Evolutionary conservation across 352 stramenopile species (phyloP), one percentile per base, ranked within the genome.

Genomic region (Thraustochytrium sp.): DNA sequence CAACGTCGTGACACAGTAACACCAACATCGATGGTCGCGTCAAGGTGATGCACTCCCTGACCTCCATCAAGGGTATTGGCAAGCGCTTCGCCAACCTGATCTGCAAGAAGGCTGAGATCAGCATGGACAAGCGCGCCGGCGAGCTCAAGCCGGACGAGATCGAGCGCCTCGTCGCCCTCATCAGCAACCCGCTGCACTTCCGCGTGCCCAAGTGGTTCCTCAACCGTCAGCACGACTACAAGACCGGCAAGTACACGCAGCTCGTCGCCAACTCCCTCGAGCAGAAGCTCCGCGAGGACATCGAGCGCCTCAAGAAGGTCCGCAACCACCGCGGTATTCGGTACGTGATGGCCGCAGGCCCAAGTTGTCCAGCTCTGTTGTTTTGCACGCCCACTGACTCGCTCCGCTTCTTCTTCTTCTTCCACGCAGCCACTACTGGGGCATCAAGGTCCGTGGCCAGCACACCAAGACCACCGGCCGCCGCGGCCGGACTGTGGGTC

Each of bases 271-370:
- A 99, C 90, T 97, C 96, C 89, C 93, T 99, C 82, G 94, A 98
- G 90, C 94, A 94, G 88, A 98, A 98, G 90, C 94, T 99, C 87
- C 95, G 96, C 92, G 96, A 99, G 86, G 96, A 99, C 92, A 93
- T 99, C 85, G 97, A 99, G 90, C 91, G 96, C 87, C 91, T 99
- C 86, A 99, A 99, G 94, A 99, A 99, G 94, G 99, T 99, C 89
- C 94, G 96, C 82, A 94, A 93, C 86, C 96, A 99, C 92, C 96
- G 97, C 94, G 97, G 97, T 98, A 92, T 99, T 82, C 95, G 48
- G 48, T 55, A 55, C 48, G 48, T 55, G n/a, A 23, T 0, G 18
- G n/a, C n/a, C n/a, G 48, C 18, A 18, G 18, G 18, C n/a, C n/a
- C 48, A 55, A 18, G 48, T 55, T 23, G 48, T n/a, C n/a, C n/a